Evolutionary conservation across 352 stramenopile genomes (phyloP), one percentile per base, ranked within the genome.

Genomic region (Phytopythium litorale): DNA sequence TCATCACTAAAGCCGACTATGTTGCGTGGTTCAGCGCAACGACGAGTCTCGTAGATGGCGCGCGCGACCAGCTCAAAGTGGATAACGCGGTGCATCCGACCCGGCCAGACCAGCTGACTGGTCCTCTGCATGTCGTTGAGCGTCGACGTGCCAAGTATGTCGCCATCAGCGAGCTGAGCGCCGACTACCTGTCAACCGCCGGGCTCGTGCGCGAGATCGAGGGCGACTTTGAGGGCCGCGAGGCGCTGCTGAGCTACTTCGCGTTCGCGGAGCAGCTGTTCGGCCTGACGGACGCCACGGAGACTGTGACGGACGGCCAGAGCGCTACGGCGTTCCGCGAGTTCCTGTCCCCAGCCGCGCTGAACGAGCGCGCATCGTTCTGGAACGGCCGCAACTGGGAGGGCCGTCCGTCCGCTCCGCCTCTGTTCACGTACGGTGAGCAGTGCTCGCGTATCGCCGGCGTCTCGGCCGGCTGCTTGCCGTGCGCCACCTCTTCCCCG

Each of bases 71-170:
- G 21, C 72, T 93, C 3, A 93, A 92, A 40, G 70, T 91, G 46
- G 97, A 99, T 68, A 99, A 99, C 56, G 92, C 91, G 0, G 71
- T 98, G 21, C 94, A 98, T 69, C 57, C 75, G 1, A 99, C 97
- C 1, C 66, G 87, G 6, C 88, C 92, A 12, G 97, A 99, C 64
- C 91, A 94, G 23, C 71, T 98, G 12, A 97, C 95, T 16, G 96
- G 94, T 1, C 84, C 82, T 0, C 66, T 92, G 28, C 77, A 84
- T 15, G 81, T 98, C 11, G 86, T 98, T 0, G 88, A 98, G 70
- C 76, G 71, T 23, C 79, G 97, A 16, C 68, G 96, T 30, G 88
- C 96, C 35, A 99, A 98, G 66, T 99, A 97, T 71, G 75, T 98
- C 18, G 88, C 94, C 23, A 92, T 99, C 51, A 97, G 85, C 43